Evolutionary conservation across 495 filamentous ascomycete genomes (phyloP).

Genomic region (Halenospora varia): DNA sequence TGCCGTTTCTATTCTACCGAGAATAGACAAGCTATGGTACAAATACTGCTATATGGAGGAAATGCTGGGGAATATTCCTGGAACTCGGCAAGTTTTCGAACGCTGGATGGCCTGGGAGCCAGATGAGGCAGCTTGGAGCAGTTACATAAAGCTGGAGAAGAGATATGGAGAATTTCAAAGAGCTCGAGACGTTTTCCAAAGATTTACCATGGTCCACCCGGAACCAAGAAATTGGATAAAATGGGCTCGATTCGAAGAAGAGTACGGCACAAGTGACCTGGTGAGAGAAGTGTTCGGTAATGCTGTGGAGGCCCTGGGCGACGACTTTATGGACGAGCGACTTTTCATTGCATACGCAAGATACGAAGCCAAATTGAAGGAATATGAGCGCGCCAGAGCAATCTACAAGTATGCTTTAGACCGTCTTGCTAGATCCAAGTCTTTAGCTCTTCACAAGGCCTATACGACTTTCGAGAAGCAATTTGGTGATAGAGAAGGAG

Average conservation of each 20-base stretch:
- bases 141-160: conserved; percentile 97
- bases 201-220: conserved; percentile 90
- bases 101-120: conserved; percentile 99
- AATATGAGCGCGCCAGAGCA: conserved; percentile 89
- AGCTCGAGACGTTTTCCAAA: conserved; percentile 80
- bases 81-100: conserved; percentile 93
- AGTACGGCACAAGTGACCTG: conserved; percentile 82
- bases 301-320: conserved; percentile 86
- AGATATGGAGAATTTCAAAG: conserved; percentile 85
- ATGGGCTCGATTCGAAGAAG: conserved; percentile 96
- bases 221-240: conserved; percentile 98
- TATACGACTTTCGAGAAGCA: conserved; percentile 99
- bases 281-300: conserved; percentile 90
- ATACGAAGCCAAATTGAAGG: conserved; percentile 90
- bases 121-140: conserved; percentile 89
- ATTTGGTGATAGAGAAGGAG: conserved; percentile 88
- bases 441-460: conserved; percentile 77
- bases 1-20: conserved; percentile 85
- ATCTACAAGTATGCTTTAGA: conserved; percentile 98
- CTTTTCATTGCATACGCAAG: conserved; percentile 90
- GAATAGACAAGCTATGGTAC: conserved; percentile 95
- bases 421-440: conserved; percentile 82
- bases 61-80: conserved; percentile 88
- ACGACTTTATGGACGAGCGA: conserved; percentile 95
- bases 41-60: conserved; percentile 99